Percentiles rank a stretch among this genome's conserved stretches.
Evolutionary conservation across 148 eudicot genomes (phyloP).

Genomic region (Beta vulgaris): DNA sequence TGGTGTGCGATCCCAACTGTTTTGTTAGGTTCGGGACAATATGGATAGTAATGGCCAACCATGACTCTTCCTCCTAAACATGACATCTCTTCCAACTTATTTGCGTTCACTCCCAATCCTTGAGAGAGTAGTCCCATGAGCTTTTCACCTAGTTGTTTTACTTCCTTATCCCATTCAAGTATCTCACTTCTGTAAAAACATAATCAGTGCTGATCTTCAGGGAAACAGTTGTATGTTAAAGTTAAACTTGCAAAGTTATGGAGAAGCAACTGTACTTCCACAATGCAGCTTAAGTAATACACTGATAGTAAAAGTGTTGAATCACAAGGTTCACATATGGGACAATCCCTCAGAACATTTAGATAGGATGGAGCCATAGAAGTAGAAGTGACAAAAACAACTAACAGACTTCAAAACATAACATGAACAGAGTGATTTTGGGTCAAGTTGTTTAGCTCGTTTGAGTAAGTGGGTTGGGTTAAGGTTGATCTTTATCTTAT

Average conservation of each 20-base stretch:
- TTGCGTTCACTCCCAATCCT: slow-evolving; percentile 33
- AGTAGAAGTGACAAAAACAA: too few relatives aligned
- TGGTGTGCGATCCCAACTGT: slow-evolving; percentile 43
- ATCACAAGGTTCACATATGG: too few relatives aligned
- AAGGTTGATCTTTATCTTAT: too few relatives aligned
- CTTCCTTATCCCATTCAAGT: slow-evolving; percentile 42
- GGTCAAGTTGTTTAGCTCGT: too few relatives aligned
- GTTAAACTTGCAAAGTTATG: neutral
- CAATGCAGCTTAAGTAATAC: neutral
- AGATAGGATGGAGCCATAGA: too few relatives aligned
- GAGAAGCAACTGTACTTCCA: neutral
- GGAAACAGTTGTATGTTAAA: neutral
- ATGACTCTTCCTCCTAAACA: slow-evolving; percentile 22
- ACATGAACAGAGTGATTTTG: too few relatives aligned
- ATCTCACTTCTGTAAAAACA: slow-evolving; percentile 30
- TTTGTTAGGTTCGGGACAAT: slow-evolving; percentile 45
- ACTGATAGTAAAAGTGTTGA: too few relatives aligned
- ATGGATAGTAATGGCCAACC: slow-evolving; percentile 46
- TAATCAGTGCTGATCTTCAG: neutral
- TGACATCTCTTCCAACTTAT: slow-evolving; percentile 27
- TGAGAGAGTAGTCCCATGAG: slow-evolving; percentile 37
- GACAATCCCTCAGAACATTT: too few relatives aligned
- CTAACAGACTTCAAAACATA: too few relatives aligned
- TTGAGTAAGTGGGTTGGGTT: too few relatives aligned
- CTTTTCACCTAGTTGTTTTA: slow-evolving; percentile 28